phyloP scores from a whole-genome alignment of 108 stramenopile genomes.

The Aurantiochytrium sp. region DNA sequence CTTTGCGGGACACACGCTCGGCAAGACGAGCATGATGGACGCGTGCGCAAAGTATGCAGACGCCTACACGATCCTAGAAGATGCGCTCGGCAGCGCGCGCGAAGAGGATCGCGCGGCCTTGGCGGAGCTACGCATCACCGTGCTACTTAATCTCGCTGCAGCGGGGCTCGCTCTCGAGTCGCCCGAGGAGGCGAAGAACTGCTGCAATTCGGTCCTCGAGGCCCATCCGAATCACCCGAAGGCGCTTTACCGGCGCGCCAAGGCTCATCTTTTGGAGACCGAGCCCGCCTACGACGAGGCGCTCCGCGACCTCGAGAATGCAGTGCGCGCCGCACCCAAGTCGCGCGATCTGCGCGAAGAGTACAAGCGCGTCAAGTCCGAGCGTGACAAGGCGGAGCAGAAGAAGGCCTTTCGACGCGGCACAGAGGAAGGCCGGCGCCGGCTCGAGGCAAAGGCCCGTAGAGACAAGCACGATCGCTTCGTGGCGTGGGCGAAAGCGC shows the following conservation, averaged over 20 bases:
- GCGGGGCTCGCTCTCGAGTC: not conserved
- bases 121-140: not conserved
- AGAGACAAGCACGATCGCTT: not conserved
- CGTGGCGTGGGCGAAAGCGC: not conserved
- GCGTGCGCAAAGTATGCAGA: slow-evolving; percentile 21
- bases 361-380: not conserved
- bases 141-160: not conserved
- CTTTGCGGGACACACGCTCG: not conserved
- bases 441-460: not conserved
- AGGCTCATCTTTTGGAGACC: slow-evolving; percentile 85
- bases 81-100: not conserved
- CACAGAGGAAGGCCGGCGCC: not conserved
- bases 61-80: not conserved
- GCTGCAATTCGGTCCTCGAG: slow-evolving; percentile 88
- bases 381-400: not conserved
- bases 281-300: not conserved
- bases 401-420: not conserved
- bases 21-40: slow-evolving; percentile 7
- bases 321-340: not conserved
- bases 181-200: not conserved
- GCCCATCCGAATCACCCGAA: slow-evolving; percentile 91
- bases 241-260: slow-evolving; percentile 93
- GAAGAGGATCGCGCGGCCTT: not conserved
- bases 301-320: not conserved
- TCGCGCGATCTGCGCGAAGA: not conserved